Evolutionary conservation across 176 grass and related monocot genomes (phyloP).

Genomic region (Avena atlantica): DNA sequence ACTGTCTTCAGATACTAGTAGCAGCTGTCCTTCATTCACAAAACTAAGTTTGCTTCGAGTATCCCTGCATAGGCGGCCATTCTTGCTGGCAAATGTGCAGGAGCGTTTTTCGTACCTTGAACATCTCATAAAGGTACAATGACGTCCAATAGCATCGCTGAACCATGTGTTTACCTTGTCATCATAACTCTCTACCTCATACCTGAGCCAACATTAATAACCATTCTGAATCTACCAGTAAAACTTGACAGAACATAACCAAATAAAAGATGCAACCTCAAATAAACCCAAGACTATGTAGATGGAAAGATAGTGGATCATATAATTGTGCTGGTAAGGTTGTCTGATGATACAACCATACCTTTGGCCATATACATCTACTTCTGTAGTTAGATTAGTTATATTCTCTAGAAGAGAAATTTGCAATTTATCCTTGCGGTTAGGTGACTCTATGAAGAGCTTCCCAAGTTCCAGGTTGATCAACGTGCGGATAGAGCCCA

Average conservation of each 20-base stretch:
- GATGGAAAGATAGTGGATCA: neutral
- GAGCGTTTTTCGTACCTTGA: conserved; percentile 61
- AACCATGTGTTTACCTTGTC: conserved; percentile 87
- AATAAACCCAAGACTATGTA: neutral
- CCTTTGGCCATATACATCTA: conserved; percentile 92
- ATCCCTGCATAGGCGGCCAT: conserved; percentile 66
- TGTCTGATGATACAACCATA: conserved; percentile 14
- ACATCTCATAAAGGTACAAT: conserved; percentile 84
- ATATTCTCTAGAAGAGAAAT: conserved; percentile 70
- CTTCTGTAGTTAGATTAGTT: conserved; percentile 55
- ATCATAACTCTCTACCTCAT: conserved; percentile 67
- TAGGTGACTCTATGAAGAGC: conserved; percentile 68
- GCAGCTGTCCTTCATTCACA: conserved; percentile 87
- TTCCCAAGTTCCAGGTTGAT: conserved; percentile 71
- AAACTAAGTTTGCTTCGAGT: conserved; percentile 77
- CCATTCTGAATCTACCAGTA: neutral
- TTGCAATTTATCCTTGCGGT: conserved; percentile 69
- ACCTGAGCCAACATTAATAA: conserved; percentile 48
- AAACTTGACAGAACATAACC: neutral
- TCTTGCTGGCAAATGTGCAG: conserved; percentile 35
- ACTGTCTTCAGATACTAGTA: conserved; percentile 85
- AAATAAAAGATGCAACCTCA: conserved; percentile 4
- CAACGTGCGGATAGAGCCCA: conserved; percentile 69
- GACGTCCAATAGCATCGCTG: conserved; percentile 66
- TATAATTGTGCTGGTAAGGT: neutral